Evolutionary conservation across 2,329 filamentous ascomycete genomes (phyloP), one percentile per base, ranked within the genome.

Genomic region (Aaosphaeria arxii): DNA sequence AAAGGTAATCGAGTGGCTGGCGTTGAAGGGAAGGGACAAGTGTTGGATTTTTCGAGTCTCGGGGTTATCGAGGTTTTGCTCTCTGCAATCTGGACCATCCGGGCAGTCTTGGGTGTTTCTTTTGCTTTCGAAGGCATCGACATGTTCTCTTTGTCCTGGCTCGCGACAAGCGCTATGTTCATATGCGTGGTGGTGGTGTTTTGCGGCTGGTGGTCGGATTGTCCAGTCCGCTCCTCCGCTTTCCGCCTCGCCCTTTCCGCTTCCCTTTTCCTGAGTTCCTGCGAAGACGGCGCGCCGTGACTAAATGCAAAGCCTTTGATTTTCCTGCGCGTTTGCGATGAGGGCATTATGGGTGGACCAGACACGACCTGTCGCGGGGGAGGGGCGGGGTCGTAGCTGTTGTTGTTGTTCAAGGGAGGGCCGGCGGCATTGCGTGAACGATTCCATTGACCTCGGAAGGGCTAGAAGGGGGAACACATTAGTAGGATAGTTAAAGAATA

Each of bases 1-100:
- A 85, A 69, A 28, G 82, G 80, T 36, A 85, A 74, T 47, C 80
- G 72, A 40, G 81, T 78, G 28, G 76, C 77, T 2, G 83, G 82
- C 11, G 82, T 85, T 38, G 81, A 81, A 3, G 82, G 82, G 11
- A 72, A 72, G 30, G 71, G 66, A 43, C 57, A 63, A 39, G 58
- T 58, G 43, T 52, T 61, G 4, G 52, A 57, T 24, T 59, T 59
- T 3, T 54, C 56, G 7, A 60, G 50, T 30, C 61, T 64, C 4
- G 67, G 64, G 1, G 62, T 67, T 41, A 57, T 53, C 29, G 55
- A 53, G 9, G 50, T n/a, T 11, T 55, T 57, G 11, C 35, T 38
- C n/a, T 51, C 54, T 7, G 49, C 42, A 35, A 56, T 44, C 30
- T 52, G 54, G 3, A 44, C 40, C 30, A 52, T 50, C 40, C 53